Evolutionary conservation across 2,329 filamentous ascomycete species (phyloP).

Genomic region (Verruconis gallopava): DNA sequence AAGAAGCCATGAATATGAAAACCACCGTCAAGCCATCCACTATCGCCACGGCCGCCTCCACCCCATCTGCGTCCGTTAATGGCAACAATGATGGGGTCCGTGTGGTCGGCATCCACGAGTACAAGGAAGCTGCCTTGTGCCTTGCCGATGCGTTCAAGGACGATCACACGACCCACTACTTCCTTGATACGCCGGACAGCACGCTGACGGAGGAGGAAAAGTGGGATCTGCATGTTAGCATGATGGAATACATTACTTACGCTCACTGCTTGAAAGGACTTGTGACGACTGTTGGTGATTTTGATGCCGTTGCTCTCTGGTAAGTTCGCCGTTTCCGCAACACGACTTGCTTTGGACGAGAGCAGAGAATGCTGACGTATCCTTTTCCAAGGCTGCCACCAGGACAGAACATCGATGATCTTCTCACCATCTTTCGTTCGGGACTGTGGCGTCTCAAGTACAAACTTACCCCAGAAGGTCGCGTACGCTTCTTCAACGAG

Average conservation of each 20-base stretch:
- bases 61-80: background rate
- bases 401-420: conserved; percentile 59
- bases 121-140: conserved; percentile 55
- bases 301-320: conserved; percentile 70
- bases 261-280: conserved; percentile 62
- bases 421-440: conserved; percentile 56
- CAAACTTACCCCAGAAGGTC: conserved; percentile 59
- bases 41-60: background rate
- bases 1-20: conserved; percentile 24
- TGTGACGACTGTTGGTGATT: conserved; percentile 63
- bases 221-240: conserved; percentile 64
- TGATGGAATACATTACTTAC: conserved; percentile 65
- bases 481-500: conserved; percentile 62
- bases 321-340: too few relatives aligned
- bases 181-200: conserved; percentile 59
- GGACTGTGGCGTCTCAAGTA: conserved; percentile 69
- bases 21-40: background rate
- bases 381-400: conserved; percentile 53
- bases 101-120: conserved; percentile 51
- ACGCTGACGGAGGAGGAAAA: conserved; percentile 49
- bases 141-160: conserved; percentile 66
- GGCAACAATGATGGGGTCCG: conserved; percentile 32
- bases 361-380: too few relatives aligned
- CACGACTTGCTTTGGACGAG: too few relatives aligned
- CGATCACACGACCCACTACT: conserved; percentile 63